These are phyloP conservation scores for Mortierella sp. DNA, from an alignment of 371 early-diverging fungal species.

Conservation along the genomic window DNA sequence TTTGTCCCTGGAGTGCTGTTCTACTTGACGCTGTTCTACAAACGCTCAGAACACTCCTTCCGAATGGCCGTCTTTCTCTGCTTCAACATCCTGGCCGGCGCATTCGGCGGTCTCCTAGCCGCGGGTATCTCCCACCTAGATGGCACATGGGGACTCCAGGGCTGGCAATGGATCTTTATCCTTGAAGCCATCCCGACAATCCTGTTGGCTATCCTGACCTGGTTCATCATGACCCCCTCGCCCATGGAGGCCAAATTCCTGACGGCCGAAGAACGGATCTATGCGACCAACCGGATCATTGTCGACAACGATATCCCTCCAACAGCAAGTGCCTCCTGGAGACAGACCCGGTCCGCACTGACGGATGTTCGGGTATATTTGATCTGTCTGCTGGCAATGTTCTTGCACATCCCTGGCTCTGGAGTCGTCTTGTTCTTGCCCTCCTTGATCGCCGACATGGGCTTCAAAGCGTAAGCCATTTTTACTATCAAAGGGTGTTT, in stretches of 20 bases:
- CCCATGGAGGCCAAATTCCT: constrained; percentile 68
- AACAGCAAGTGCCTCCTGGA: constrained; percentile 47
- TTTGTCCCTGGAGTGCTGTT: constrained; percentile 84
- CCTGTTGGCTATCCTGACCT: constrained; percentile 55
- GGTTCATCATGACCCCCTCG: constrained; percentile 67
- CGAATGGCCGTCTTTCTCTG: constrained; percentile 80
- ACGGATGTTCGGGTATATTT: constrained; percentile 46
- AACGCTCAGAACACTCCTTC: constrained; percentile 75
- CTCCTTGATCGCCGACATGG: constrained; percentile 38
- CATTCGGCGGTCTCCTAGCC: constrained; percentile 77
- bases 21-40: constrained; percentile 85
- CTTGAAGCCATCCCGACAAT: constrained; percentile 65
- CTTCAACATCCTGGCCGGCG: constrained; percentile 79
- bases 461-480: constrained; percentile 37
- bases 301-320: constrained; percentile 56
- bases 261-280: constrained; percentile 62
- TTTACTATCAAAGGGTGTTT: too few relatives aligned
- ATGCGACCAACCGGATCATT: constrained; percentile 66
- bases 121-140: constrained; percentile 69
- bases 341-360: constrained; percentile 59
- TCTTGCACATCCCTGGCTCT: constrained; percentile 8
- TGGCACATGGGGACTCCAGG: constrained; percentile 60
- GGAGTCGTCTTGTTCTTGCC: constrained; percentile 40
- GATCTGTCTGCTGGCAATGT: constrained; percentile 19
- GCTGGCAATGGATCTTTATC: constrained; percentile 78